A percentile compares a stretch with the other conserved stretches of the same genome.
Evolutionary conservation across 2,329 filamentous ascomycete genomes (phyloP).

Genomic region (Sporothrix brunneoviolacea): DNA sequence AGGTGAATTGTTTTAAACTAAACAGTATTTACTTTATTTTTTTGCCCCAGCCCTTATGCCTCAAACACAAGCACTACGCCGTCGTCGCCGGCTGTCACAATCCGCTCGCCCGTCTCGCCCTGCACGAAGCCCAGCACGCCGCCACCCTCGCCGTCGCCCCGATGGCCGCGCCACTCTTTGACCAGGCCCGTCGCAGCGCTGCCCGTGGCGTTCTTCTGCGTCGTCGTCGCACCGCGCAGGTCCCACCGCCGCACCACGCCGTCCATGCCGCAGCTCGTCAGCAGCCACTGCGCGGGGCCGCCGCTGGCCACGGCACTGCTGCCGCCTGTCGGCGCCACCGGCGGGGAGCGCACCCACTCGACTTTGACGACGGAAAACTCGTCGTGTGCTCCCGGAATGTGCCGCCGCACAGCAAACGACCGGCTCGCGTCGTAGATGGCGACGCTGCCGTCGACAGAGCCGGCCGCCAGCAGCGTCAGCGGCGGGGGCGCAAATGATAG

Average conservation of each 20-base stretch:
- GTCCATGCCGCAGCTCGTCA: conserved; percentile 88
- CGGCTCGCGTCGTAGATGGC: conserved; percentile 81
- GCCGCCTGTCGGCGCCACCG: conserved; percentile 3
- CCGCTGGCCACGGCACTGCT: background rate
- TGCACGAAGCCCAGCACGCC: conserved; percentile 90
- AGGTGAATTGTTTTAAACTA: no score
- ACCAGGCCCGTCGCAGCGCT: conserved; percentile 63
- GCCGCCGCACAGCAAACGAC: conserved; percentile 76
- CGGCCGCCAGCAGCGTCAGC: conserved; percentile 52
- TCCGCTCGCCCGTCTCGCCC: conserved; percentile 61
- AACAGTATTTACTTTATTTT: no score
- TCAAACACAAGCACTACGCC: conserved; percentile 62
- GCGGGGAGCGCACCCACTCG: conserved; percentile 58
- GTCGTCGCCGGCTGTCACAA: conserved; percentile 91
- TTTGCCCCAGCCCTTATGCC: conserved; percentile 28
- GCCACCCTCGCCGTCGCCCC: conserved; percentile 76
- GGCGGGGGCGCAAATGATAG: conserved; percentile 54
- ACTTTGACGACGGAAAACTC: conserved; percentile 89
- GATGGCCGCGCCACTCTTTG: conserved; percentile 86
- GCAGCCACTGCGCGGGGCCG: conserved; percentile 45
- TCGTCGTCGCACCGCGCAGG: conserved; percentile 41
- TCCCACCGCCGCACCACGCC: conserved; percentile 90
- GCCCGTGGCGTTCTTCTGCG: conserved; percentile 7
- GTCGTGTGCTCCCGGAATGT: conserved; percentile 77
- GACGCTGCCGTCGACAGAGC: conserved; percentile 69